Percentiles rank a stretch among this genome's conserved stretches.
Evolutionary conservation across 371 early-diverging fungal genomes (phyloP).

Genomic region (Mortierella sp.): DNA sequence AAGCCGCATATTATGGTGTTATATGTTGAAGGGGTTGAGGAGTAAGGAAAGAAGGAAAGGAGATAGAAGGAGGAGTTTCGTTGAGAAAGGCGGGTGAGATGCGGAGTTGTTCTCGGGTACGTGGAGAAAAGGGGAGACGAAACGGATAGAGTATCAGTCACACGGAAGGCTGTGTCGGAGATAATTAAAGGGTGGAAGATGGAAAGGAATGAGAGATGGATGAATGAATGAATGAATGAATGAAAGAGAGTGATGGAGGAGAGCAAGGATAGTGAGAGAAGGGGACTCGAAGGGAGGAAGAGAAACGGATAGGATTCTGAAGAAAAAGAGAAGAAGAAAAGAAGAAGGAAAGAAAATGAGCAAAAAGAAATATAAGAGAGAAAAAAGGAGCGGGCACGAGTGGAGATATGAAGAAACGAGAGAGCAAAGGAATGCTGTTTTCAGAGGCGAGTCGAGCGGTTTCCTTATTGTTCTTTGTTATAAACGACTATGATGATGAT

Average conservation of each 20-base stretch:
- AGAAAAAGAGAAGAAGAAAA: background rate
- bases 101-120: background rate
- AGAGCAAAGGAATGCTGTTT: background rate
- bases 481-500: background rate
- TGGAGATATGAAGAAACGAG: background rate
- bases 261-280: background rate
- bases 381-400: background rate
- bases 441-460: background rate
- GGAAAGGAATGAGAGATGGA: background rate
- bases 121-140: background rate
- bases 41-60: background rate
- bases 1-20: background rate
- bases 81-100: background rate
- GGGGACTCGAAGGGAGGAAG: background rate
- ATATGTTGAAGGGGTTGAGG: background rate
- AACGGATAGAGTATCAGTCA: background rate
- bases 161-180: conserved; percentile 2
- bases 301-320: background rate
- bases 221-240: background rate
- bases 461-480: background rate
- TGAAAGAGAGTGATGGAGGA: background rate
- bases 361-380: background rate
- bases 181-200: background rate
- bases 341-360: background rate
- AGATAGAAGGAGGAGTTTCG: background rate